Evolutionary conservation across 2,329 filamentous ascomycete genomes (phyloP), one percentile per base, ranked within the genome.

Genomic region (Monosporascus sp.): DNA sequence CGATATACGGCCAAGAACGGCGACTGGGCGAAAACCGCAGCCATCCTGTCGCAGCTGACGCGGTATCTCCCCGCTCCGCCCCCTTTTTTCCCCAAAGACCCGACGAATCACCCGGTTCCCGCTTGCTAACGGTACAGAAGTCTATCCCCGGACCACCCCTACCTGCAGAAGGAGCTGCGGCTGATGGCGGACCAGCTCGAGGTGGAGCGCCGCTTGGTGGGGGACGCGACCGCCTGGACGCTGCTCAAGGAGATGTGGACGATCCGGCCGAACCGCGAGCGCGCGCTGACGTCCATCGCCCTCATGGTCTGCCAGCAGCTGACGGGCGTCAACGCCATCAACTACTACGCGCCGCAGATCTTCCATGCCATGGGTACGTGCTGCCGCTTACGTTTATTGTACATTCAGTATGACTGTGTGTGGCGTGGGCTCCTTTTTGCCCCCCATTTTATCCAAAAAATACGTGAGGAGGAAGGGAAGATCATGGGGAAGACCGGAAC

Each of bases 341-440:
- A 86, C 66, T 87, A 87, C 72, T 88, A 87, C 61, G 82, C 84
- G 0, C 86, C 86, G 0, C 78, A 81, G 51, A 89, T 90, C 60
- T 90, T 90, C 72, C 71, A 72, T 45, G 77, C 82, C 59, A 74
- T 89, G 2, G 86, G 86, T 18, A 75, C 20, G 47, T 48, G 37
- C 15, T 11, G 3, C 9, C 27, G 8, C 27, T 31, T 11, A 31
- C 2, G 27, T 31, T 31, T 31, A 31, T 11, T 11, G 27, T 11
- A 6, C 27, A 9, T 31, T 31, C 8, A 31, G 27, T 31, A 31
- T 31, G 27, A 11, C 27, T 11, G 9, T 31, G 9, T 31, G 9
- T 9, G 27, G 27, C 27, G 8, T 11, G 22, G 27, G 27, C 9
- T 3, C 27, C 27, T 11, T 31, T 31, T 5, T 31, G 5, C 22